phyloP scores from a whole-genome alignment of 352 stramenopile genomes.

The Phytopythium delawarense region DNA sequence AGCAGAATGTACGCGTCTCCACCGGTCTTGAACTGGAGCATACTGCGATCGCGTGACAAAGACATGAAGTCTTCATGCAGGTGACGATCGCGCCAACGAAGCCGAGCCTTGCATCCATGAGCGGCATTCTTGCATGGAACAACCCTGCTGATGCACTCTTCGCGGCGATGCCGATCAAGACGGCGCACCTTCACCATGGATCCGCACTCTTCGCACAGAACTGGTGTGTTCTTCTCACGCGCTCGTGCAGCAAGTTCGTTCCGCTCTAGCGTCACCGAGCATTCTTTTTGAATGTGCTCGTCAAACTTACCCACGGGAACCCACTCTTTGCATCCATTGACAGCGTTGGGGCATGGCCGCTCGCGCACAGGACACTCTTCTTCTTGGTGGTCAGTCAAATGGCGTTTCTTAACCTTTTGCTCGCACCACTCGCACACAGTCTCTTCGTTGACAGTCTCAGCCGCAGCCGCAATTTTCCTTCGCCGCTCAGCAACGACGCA shows the following conservation, averaged over 20 bases:
- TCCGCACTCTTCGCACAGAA: constrained; percentile 53
- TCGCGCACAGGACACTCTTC: constrained; percentile 67
- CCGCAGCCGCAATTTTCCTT: constrained; percentile 32
- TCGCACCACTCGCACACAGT: constrained; percentile 65
- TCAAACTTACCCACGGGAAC: constrained; percentile 57
- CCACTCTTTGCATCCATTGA: constrained; percentile 64
- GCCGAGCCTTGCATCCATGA: constrained; percentile 50
- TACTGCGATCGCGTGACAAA: constrained; percentile 35
- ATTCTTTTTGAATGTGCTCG: constrained; percentile 40
- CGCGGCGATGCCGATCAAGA: constrained; percentile 31
- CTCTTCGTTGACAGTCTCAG: constrained; percentile 46
- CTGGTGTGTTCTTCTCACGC: constrained; percentile 36
- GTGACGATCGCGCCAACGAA: constrained; percentile 68
- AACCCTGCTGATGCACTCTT: constrained; percentile 58
- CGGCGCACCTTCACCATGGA: constrained; percentile 29
- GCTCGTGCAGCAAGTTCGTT: constrained; percentile 47
- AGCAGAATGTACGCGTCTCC: constrained; percentile 35
- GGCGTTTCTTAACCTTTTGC: constrained; percentile 54
- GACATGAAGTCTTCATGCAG: constrained; percentile 61
- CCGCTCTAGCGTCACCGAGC: constrained; percentile 47
- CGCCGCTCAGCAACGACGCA: constrained; percentile 45
- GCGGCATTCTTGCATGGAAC: constrained; percentile 63
- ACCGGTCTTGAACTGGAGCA: constrained; percentile 46
- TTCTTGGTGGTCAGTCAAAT: constrained; percentile 72
- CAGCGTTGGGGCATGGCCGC: constrained; percentile 56